These are phyloP conservation scores for Rugonectria rugulosa DNA, from an alignment of 2,329 filamentous ascomycete genomes.

Conservation along the genomic window DNA sequence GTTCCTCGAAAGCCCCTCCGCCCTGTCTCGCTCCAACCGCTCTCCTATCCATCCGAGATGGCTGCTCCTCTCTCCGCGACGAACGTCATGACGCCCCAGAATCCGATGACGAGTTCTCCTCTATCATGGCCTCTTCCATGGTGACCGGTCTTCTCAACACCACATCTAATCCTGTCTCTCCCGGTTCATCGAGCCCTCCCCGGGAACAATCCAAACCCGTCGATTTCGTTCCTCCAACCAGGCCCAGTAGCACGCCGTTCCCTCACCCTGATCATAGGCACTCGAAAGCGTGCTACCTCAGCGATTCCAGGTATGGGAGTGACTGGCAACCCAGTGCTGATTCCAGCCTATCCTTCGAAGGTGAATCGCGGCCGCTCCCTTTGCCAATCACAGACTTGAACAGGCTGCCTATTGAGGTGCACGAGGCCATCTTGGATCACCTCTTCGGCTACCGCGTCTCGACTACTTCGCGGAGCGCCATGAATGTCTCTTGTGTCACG, in stretches of 20 bases:
- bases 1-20: slow-evolving; percentile 2
- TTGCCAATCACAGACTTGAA: slow-evolving; percentile 48
- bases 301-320: slow-evolving; percentile 32
- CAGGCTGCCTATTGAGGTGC: slow-evolving; percentile 72
- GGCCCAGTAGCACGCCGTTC: slow-evolving; percentile 68
- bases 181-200: slow-evolving; percentile 61
- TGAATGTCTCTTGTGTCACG: slow-evolving; percentile 60
- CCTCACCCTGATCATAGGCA: slow-evolving; percentile 60
- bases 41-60: slow-evolving; percentile 35
- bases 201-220: slow-evolving; percentile 54
- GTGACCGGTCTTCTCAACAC: slow-evolving; percentile 47
- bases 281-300: slow-evolving; percentile 39
- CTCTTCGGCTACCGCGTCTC: slow-evolving; percentile 74
- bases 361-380: slow-evolving; percentile 26
- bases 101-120: slow-evolving; percentile 45
- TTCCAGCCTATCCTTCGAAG: slow-evolving; percentile 26
- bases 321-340: slow-evolving; percentile 26
- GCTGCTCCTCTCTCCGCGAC: slow-evolving; percentile 28
- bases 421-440: slow-evolving; percentile 75
- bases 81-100: slow-evolving; percentile 27
- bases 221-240: slow-evolving; percentile 46
- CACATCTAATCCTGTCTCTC: slow-evolving; percentile 62
- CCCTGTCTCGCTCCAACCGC: slow-evolving; percentile 29
- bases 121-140: slow-evolving; percentile 49
- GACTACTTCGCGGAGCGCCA: slow-evolving; percentile 62